Base-by-base conservation (phyloP, 257 asterid genomes). In the Capsicum rhomboideum region DNA sequence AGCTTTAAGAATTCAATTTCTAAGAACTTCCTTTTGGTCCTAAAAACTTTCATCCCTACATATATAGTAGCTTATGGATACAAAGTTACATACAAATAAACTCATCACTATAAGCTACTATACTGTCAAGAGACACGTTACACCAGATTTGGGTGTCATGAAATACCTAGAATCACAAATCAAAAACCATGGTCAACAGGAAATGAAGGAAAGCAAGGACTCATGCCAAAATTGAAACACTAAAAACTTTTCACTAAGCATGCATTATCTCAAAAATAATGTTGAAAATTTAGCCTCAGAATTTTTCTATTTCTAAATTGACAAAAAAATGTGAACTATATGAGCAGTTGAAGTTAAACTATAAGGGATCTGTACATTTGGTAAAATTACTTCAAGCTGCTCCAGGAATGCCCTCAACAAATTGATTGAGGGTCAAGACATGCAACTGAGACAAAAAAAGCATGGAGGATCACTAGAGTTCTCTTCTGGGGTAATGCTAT, bases 391-490 rank as follows among this genome's bases (percentile, higher is more conserved):
- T 44, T 49, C 26, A 75, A 49, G 46, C 63, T 29, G 63, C 63
- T 77, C 16, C 28, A 77, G 16, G 63, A 77, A 77, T 50, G 46
- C 63, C 63, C 63, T 17, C 40, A 77, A 49, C 46, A 77, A 28
- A 77, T 50, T 50, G 63, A 77, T 50, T 26, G 82, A 77, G 28
- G 58, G 46, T 84, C 84, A 85, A 34, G 72, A 2, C 14, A n/a
- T 69, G 28, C 46, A 40, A 68, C 89, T 79, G 69, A 85, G 49
- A 66, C 90, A 85, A 4, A 85, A 2, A 17, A 72, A 9, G 84
- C 88, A 88, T 4, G 83, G 64, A 37, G 90, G 88, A 63, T 87
- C 85, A 20, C 21, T n/a, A 3, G 72, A 17, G 58, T 50, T 63
- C 26, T 87, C 90, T 6, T 52, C 79, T 14, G 83, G 81, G 59